Evolutionary conservation across 495 filamentous ascomycete species (phyloP).

Genomic region (Corynascus novoguineensis): DNA sequence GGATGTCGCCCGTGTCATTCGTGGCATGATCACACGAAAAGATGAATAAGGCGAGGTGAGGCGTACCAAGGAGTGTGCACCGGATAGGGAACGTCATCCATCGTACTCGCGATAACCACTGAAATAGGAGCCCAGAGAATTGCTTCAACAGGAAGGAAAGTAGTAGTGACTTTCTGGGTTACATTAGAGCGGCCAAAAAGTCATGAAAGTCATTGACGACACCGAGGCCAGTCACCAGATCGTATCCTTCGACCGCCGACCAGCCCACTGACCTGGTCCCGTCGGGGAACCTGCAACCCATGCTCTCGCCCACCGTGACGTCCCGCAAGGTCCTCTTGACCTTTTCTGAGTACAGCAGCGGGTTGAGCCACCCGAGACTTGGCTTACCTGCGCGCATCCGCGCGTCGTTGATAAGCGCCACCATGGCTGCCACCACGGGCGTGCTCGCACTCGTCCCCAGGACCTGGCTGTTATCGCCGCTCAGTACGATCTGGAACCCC

Average conservation of each 20-base stretch:
- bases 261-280: slow-evolving; percentile 24
- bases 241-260: slow-evolving; percentile 33
- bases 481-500: slow-evolving; percentile 34
- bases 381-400: slow-evolving; percentile 36
- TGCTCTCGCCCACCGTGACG: slow-evolving; percentile 30
- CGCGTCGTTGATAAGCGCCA: slow-evolving; percentile 38
- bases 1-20: neutral
- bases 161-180: neutral
- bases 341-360: slow-evolving; percentile 28
- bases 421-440: slow-evolving; percentile 38
- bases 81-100: too few relatives aligned
- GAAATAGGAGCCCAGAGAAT: too few relatives aligned
- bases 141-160: too few relatives aligned
- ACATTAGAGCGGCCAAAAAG: slow-evolving; percentile 26
- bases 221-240: slow-evolving; percentile 38
- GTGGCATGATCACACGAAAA: neutral
- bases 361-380: slow-evolving; percentile 38
- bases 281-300: slow-evolving; percentile 31
- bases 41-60: too few relatives aligned
- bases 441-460: slow-evolving; percentile 39
- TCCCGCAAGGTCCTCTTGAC: slow-evolving; percentile 30
- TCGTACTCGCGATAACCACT: too few relatives aligned
- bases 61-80: too few relatives aligned
- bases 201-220: slow-evolving; percentile 33
- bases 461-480: slow-evolving; percentile 29